These are phyloP conservation scores for Leccinum uliginosum DNA, from an alignment of 768 basidiomycete genomes.

Conservation along the genomic window DNA sequence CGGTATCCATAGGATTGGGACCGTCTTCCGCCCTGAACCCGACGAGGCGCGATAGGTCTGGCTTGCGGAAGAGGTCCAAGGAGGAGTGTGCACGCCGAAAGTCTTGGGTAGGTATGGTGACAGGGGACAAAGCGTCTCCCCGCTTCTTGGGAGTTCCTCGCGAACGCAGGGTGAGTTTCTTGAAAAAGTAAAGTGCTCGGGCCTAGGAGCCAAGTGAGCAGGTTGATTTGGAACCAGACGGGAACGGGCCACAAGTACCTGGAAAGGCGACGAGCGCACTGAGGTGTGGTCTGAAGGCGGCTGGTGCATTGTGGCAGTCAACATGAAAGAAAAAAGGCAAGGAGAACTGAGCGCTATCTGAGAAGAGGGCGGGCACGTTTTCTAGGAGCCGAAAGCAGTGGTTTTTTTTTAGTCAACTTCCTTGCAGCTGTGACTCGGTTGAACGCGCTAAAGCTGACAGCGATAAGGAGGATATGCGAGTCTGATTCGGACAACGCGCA, in stretches of 20 bases:
- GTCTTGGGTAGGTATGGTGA: conserved; percentile 19
- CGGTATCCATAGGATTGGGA: conserved; percentile 26
- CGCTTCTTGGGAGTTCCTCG: conserved; percentile 29
- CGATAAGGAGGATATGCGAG: neutral
- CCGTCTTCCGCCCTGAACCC: conserved; percentile 21
- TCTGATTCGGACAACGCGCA: neutral
- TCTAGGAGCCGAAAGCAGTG: conserved; percentile 17
- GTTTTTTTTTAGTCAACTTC: conserved; percentile 25
- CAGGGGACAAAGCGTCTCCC: conserved; percentile 25
- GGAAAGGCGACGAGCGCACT: conserved; percentile 21
- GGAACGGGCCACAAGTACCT: conserved; percentile 25
- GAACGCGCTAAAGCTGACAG: neutral
- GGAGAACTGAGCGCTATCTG: conserved; percentile 19
- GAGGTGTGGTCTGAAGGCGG: conserved; percentile 21
- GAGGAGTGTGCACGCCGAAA: conserved; percentile 31
- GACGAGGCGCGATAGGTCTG: conserved; percentile 21
- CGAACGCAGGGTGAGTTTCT: conserved; percentile 32
- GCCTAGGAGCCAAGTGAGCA: conserved; percentile 9
- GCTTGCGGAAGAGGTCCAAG: conserved; percentile 29
- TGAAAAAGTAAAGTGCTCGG: conserved; percentile 38
- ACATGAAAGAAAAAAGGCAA: conserved; percentile 9
- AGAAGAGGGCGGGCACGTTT: conserved; percentile 25
- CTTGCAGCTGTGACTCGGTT: conserved; percentile 4
- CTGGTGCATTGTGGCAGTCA: conserved; percentile 26
- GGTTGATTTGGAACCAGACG: conserved; percentile 15